Conservation (phyloP, 176 grass and related monocot species). For the barley (Hordeum vulgare) region DNA sequence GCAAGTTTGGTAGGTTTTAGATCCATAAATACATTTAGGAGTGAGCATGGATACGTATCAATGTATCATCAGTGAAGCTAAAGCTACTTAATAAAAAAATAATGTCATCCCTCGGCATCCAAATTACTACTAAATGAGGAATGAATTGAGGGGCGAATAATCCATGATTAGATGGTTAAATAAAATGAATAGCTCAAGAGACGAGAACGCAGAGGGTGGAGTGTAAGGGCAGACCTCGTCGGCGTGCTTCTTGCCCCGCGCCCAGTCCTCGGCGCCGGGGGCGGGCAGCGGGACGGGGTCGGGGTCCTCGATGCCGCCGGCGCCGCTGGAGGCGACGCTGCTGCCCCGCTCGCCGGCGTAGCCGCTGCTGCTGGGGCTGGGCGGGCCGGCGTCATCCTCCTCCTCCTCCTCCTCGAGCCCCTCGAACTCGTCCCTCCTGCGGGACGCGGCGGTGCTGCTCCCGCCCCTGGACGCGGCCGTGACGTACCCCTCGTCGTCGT, state of each 20-base stretch:
- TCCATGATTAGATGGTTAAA: background rate
- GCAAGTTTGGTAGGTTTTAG: background rate
- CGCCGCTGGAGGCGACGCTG: slow-evolving; percentile 72
- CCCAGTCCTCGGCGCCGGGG: slow-evolving; percentile 38
- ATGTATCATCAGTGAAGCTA: background rate
- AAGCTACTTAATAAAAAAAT: background rate
- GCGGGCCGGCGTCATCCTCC: slow-evolving; percentile 35
- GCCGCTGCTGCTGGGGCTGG: slow-evolving; percentile 85
- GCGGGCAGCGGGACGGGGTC: slow-evolving; percentile 5
- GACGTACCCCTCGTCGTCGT: slow-evolving; percentile 30
- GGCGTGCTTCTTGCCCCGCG: slow-evolving; percentile 59
- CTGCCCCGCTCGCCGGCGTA: slow-evolving; percentile 87
- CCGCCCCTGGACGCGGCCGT: slow-evolving; percentile 43
- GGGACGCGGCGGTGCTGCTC: slow-evolving; percentile 16
- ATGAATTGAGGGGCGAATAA: background rate
- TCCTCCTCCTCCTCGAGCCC: slow-evolving; percentile 28
- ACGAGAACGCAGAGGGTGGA: too few relatives aligned
- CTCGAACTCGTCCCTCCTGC: slow-evolving; percentile 14
- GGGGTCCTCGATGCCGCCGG: slow-evolving; percentile 41
- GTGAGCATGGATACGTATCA: background rate
- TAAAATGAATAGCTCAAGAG: background rate
- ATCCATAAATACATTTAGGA: background rate
- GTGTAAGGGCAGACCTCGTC: slow-evolving; percentile 46
- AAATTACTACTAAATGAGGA: background rate
- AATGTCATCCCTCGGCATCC: background rate